Evolutionary conservation across 164 flowering plant genomes (phyloP), one percentile per base, ranked within the genome.

Genomic region (Aristolochia californica): DNA sequence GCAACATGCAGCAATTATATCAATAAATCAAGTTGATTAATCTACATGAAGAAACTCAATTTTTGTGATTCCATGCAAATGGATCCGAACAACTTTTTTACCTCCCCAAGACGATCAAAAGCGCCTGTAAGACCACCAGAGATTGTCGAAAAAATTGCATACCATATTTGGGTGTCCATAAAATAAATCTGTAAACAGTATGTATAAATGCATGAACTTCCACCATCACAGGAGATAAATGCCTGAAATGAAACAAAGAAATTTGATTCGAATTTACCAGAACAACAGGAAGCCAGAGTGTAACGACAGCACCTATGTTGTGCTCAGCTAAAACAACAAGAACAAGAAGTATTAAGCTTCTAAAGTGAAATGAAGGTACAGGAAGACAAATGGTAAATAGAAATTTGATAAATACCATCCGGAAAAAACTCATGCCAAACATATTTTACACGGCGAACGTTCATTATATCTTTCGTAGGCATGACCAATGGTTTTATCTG

Each of bases 161-260:
- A 94, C 99, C 99, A 94, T 61, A 94, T 86, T 72, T 94, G 99
- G 54, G 89, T 79, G 71, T 94, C 99, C 97, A 94, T 84, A 65
- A 90, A 90, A 74, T 94, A 94, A 26, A 94, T 84, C 99, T 94
- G 78, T 71, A 78, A 43, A 53, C 28, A 50, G 1, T 50, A 45
- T 18, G 9, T 26, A 45, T 23, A 50, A 8, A n/a, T 28, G 3
- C 20, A 57, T 34, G 12, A 4, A 22, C 5, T 50, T 50, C 0
- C 47, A 51, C 20, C 22, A 51, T 18, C 27, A 18, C 54, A 51
- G 24, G 26, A 21, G 18, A 47, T 64, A 59, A 66, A 34, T 34
- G 10, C 40, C 40, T 21, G 12, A 61, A 43, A 57, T n/a, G 44
- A 2, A n/a, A n/a, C n/a, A n/a, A 13, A 24, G 40, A 61, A 43